Percentiles rank a stretch among this genome's conserved stretches.
Evolutionary conservation across 345 rosid genomes (phyloP).

Genomic region (Salix exigua): DNA sequence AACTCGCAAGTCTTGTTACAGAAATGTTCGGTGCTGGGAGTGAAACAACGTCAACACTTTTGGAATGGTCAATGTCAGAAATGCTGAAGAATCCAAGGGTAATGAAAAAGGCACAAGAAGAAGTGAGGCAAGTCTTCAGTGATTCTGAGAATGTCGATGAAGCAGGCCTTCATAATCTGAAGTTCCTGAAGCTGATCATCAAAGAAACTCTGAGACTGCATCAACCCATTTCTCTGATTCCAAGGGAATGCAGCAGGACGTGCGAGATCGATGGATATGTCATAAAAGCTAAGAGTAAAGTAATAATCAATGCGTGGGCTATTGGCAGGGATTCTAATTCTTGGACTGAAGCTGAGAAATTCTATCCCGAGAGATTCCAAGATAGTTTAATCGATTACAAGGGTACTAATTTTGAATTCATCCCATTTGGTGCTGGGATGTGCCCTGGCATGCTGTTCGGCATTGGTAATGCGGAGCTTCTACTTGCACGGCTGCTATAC

Average conservation of each 20-base stretch:
- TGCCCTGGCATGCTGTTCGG: slow-evolving; percentile 1
- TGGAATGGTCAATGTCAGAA: slow-evolving; percentile 13
- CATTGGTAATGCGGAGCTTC: neutral
- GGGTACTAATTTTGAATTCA: neutral
- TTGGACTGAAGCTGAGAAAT: slow-evolving; percentile 5
- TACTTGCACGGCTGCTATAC: neutral
- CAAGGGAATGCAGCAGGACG: slow-evolving; percentile 12
- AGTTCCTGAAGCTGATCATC: neutral
- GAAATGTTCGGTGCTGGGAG: neutral
- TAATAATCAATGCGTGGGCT: slow-evolving; percentile 10
- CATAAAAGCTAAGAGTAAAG: neutral
- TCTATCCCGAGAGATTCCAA: slow-evolving; percentile 9
- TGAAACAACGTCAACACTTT: neutral
- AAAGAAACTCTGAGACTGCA: slow-evolving; percentile 12
- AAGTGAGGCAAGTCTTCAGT: slow-evolving; percentile 1
- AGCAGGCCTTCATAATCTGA: neutral
- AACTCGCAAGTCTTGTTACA: neutral
- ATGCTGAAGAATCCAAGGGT: neutral
- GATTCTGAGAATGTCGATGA: slow-evolving; percentile 1
- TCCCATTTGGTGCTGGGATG: slow-evolving; percentile 9
- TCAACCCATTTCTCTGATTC: slow-evolving; percentile 2
- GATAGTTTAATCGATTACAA: neutral
- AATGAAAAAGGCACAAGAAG: slow-evolving; percentile 7
- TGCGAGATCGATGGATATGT: slow-evolving; percentile 1
- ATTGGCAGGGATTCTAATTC: neutral